phyloP scores from a whole-genome alignment of 2,329 filamentous ascomycete species.

The Aspergillus amoenus region DNA sequence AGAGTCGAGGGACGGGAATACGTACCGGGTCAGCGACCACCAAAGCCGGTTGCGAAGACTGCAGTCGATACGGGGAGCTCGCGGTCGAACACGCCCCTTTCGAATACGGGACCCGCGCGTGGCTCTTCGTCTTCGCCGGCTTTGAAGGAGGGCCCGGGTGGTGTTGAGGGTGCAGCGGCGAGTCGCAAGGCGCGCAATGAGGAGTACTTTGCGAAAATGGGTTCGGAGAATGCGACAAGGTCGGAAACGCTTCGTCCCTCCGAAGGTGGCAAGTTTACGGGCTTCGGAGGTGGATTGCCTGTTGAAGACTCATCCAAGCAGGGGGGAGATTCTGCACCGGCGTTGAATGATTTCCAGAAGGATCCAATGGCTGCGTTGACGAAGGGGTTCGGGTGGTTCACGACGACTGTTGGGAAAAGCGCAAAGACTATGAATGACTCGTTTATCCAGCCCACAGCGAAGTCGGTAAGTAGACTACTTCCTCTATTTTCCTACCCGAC shows the following conservation, averaged over 20 bases:
- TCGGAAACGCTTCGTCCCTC: constrained; percentile 74
- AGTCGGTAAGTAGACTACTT: constrained; percentile 61
- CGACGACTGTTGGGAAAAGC: constrained; percentile 81
- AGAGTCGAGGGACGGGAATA: constrained; percentile 89
- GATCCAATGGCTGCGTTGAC: constrained; percentile 85
- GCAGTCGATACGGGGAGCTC: constrained; percentile 34
- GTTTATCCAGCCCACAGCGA: constrained; percentile 89
- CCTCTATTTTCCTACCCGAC: not conserved
- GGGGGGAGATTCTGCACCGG: constrained; percentile 45
- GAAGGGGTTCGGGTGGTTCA: constrained; percentile 94
- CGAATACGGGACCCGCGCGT: constrained; percentile 15
- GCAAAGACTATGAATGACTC: constrained; percentile 88
- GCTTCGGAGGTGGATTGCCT: constrained; percentile 78
- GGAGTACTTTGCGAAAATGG: constrained; percentile 83
- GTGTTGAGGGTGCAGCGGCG: constrained; percentile 37
- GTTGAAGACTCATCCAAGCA: constrained; percentile 43
- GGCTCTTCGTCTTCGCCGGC: constrained; percentile 22
- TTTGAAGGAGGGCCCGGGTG: constrained; percentile 15
- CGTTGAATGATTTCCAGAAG: constrained; percentile 83
- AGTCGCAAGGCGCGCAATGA: constrained; percentile 69
- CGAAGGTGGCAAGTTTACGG: constrained; percentile 88
- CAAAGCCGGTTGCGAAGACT: constrained; percentile 36
- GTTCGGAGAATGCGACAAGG: constrained; percentile 75
- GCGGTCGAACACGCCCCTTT: constrained; percentile 29
- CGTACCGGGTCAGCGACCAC: constrained; percentile 66